Percentiles rank a stretch among this genome's conserved stretches.
These are phyloP conservation scores for Penicillium odoratum DNA, from an alignment of 495 filamentous ascomycete species.

Conservation along the genomic window DNA sequence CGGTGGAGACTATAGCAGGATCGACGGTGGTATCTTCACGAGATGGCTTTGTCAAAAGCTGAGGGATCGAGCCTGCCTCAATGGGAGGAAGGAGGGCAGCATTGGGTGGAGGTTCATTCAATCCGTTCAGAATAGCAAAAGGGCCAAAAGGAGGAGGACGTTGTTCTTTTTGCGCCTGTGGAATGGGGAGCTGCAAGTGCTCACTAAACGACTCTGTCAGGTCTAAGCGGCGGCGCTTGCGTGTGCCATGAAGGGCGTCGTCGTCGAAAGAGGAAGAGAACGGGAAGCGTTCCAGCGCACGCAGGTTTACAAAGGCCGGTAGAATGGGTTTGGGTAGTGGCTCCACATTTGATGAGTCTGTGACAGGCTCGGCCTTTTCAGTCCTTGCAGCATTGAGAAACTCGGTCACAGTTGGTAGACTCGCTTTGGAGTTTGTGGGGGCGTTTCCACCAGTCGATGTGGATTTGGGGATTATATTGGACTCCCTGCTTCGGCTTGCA, in stretches of 20 bases:
- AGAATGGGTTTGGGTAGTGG: slow-evolving; percentile 44
- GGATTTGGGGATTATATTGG: slow-evolving; percentile 35
- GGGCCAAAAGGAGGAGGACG: slow-evolving; percentile 51
- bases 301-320: slow-evolving; percentile 49
- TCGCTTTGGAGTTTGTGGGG: slow-evolving; percentile 25
- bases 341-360: slow-evolving; percentile 35
- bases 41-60: slow-evolving; percentile 42
- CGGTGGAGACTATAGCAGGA: slow-evolving; percentile 19
- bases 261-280: slow-evolving; percentile 46
- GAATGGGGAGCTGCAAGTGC: slow-evolving; percentile 52
- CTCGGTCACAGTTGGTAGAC: slow-evolving; percentile 36
- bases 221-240: slow-evolving; percentile 46
- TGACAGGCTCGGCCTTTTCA: slow-evolving; percentile 35
- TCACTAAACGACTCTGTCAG: slow-evolving; percentile 48
- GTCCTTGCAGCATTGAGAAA: slow-evolving; percentile 35
- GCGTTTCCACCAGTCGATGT: slow-evolving; percentile 31
- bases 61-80: slow-evolving; percentile 49
- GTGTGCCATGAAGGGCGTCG: slow-evolving; percentile 33
- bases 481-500: slow-evolving; percentile 37
- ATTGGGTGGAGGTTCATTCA: slow-evolving; percentile 74
- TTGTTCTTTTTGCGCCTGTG: slow-evolving; percentile 46
- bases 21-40: slow-evolving; percentile 26
- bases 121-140: slow-evolving; percentile 68
- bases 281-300: slow-evolving; percentile 46
- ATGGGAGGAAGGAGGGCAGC: slow-evolving; percentile 73